Percentiles rank a stretch among this genome's conserved stretches.
phyloP scores from a whole-genome alignment of 139 green algal genomes.

The Ostreobium quekettii region DNA sequence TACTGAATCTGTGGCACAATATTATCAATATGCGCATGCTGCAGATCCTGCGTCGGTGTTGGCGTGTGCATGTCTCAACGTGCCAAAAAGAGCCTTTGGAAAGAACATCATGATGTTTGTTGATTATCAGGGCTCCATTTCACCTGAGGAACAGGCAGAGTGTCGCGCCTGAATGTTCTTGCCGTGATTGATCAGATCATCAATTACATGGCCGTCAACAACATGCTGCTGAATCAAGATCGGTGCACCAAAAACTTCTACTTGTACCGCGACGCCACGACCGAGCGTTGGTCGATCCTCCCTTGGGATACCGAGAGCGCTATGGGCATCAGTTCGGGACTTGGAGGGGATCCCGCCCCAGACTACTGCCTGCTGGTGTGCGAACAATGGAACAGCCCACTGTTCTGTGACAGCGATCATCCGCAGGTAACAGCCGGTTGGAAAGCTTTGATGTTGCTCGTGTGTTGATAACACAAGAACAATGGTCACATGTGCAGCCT shows the following conservation, averaged over 20 bases:
- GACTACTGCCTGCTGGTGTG: conserved; percentile 72
- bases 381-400: conserved; percentile 77
- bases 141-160: too few relatives aligned
- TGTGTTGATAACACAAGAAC: too few relatives aligned
- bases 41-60: too few relatives aligned
- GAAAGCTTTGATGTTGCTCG: too few relatives aligned
- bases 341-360: conserved; percentile 46
- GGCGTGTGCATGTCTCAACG: too few relatives aligned
- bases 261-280: conserved; percentile 53
- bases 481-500: too few relatives aligned
- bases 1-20: too few relatives aligned
- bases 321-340: conserved; percentile 54
- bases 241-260: conserved; percentile 90
- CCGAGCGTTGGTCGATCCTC: conserved; percentile 57
- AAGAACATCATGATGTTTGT: too few relatives aligned
- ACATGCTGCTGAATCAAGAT: conserved; percentile 76
- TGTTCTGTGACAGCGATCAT: conserved; percentile 77
- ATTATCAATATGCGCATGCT: too few relatives aligned
- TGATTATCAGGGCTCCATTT: too few relatives aligned
- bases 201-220: conserved; percentile 68
- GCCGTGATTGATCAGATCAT: conserved; percentile 49
- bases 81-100: too few relatives aligned
- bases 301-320: conserved; percentile 66
- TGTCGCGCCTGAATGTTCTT: too few relatives aligned
- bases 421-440: conserved; percentile 43